Evolutionary conservation across 352 stramenopile genomes (phyloP), one percentile per base, ranked within the genome.

Genomic region (Globisporangium perplexum): DNA sequence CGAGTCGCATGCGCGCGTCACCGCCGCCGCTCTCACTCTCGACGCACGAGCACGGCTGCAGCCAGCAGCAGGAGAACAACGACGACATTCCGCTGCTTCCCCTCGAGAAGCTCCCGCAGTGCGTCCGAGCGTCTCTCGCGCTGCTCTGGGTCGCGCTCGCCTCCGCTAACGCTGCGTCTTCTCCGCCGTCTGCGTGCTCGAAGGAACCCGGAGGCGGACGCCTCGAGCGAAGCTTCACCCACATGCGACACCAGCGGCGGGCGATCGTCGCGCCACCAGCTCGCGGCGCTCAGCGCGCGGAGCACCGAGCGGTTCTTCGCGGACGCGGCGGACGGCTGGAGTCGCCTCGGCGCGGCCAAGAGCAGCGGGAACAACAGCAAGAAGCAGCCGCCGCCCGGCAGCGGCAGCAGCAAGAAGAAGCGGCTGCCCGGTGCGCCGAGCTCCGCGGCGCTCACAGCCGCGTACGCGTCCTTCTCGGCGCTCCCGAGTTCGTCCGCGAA

Each of bases 101-200:
- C 2, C 62, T 88, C 4, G 74, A 85, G 46, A 83, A 82, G 18
- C 56, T 88, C 0, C 57, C 74, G 2, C 60, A 70, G 76, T 88
- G 57, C 36, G 69, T 62, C 33, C 17, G 8, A n/a, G 38, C 17
- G 18, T 24, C 31, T 38, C 30, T 33, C 2, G 30, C 30, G 30
- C 3, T 35, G n/a, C n/a, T n/a, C n/a, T n/a, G n/a, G n/a, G n/a
- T n/a, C n/a, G n/a, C n/a, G n/a, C n/a, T n/a, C n/a, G n/a, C 26
- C 26, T 30, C 26, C 5, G 26, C 26, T 30, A 30, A 30, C 26
- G 26, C 26, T 30, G 26, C 26, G 2, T 2, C 26, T 30, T 2
- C 26, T 30, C 5, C 26, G 26, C n/a, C n/a, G n/a, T n/a, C n/a
- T 30, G 26, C 26, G 26, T n/a, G 35, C 10, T 22, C 26, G 8